A percentile compares a stretch with the other conserved stretches of the same genome.
Evolutionary conservation across 2,329 filamentous ascomycete genomes (phyloP).

Genomic region (Nemania serpens): DNA sequence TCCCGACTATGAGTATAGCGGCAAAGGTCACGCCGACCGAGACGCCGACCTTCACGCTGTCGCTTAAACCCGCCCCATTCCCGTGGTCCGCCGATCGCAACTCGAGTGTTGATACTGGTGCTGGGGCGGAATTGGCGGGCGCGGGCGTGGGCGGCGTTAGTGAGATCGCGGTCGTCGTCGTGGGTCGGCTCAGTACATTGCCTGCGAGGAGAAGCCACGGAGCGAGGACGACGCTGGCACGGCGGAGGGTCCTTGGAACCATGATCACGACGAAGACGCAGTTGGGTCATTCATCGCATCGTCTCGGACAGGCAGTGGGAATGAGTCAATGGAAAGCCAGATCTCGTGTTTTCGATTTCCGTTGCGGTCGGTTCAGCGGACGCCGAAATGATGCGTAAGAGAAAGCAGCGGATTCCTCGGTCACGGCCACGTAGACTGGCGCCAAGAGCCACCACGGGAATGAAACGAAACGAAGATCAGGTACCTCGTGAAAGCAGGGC

Average conservation of each 20-base stretch:
- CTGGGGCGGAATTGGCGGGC: background rate
- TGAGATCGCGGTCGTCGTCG: background rate
- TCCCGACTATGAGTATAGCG: constrained; percentile 16
- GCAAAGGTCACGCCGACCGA: constrained; percentile 24
- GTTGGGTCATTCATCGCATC: constrained; percentile 22
- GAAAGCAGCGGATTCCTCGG: too few species aligned
- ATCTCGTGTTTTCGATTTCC: too few species aligned
- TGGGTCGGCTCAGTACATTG: constrained; percentile 8
- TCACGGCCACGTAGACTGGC: too few species aligned
- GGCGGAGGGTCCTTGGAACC: constrained; percentile 8
- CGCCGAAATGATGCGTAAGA: too few species aligned
- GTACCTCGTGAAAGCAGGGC: too few species aligned
- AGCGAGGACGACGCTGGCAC: constrained; percentile 13
- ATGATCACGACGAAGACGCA: constrained; percentile 22
- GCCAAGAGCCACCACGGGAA: too few species aligned
- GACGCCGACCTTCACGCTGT: constrained; percentile 17
- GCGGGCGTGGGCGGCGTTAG: background rate
- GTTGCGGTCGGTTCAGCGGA: too few species aligned
- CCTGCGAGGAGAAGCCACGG: constrained; percentile 19
- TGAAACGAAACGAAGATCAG: too few species aligned
- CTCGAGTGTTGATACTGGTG: constrained; percentile 9
- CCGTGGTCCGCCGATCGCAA: constrained; percentile 8
- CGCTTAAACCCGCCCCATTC: constrained; percentile 6
- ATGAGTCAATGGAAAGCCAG: constrained; percentile 4
- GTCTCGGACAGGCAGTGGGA: background rate